These are phyloP conservation scores for Umbellularia californica DNA, from an alignment of 164 flowering plant species.

Conservation along the genomic window DNA sequence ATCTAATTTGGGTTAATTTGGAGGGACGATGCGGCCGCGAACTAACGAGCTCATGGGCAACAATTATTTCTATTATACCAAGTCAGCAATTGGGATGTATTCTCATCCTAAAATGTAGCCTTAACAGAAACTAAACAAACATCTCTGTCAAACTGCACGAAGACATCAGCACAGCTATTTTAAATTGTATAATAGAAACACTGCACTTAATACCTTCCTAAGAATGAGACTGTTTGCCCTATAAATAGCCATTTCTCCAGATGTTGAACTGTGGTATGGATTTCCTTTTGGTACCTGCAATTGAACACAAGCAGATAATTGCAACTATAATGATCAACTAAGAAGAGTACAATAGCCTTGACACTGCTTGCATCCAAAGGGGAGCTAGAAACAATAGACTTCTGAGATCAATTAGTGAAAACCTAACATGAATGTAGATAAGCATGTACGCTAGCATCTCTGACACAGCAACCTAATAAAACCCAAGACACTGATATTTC, in stretches of 20 bases:
- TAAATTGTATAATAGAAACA: no score
- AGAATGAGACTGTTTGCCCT: slow-evolving; percentile 82
- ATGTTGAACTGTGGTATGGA: slow-evolving; percentile 99
- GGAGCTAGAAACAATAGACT: not conserved
- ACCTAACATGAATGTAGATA: not conserved
- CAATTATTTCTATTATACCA: no score
- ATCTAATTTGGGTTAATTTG: no score
- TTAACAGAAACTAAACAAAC: no score
- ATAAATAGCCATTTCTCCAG: slow-evolving; percentile 93
- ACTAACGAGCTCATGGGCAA: no score
- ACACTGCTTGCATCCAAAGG: no score
- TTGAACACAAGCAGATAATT: slow-evolving; percentile 7
- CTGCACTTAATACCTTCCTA: slow-evolving; percentile 46
- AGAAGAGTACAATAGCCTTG: not conserved
- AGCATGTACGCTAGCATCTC: not conserved
- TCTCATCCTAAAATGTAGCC: no score
- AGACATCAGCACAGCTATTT: no score
- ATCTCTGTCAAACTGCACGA: no score
- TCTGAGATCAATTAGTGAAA: not conserved
- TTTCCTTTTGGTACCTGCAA: slow-evolving; percentile 93
- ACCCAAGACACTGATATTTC: not conserved
- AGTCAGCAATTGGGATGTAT: no score
- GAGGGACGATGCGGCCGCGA: no score
- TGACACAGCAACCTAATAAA: not conserved
- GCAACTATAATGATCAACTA: slow-evolving; percentile 3